Conservation (phyloP, 1,284 basidiomycete species). For the Sporisorium exsertum region DNA sequence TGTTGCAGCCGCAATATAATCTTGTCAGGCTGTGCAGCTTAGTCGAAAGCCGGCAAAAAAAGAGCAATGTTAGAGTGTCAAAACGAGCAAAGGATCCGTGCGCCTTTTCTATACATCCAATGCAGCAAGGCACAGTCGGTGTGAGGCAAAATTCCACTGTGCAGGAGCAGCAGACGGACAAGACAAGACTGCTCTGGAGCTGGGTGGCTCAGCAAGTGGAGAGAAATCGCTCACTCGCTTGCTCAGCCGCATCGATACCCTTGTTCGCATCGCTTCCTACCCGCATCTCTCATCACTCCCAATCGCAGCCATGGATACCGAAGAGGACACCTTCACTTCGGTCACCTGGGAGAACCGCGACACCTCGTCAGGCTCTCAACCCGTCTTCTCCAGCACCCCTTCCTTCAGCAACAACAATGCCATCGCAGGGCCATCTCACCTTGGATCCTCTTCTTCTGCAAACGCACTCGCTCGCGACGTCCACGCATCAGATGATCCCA, state of each 20-base stretch:
- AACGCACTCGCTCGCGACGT: constrained; percentile 24
- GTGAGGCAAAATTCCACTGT: neutral
- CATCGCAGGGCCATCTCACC: constrained; percentile 27
- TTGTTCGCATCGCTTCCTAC: neutral
- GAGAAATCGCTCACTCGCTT: neutral
- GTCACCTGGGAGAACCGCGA: constrained; percentile 61
- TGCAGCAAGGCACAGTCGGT: neutral
- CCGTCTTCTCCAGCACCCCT: constrained; percentile 30
- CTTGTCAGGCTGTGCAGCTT: constrained; percentile 21
- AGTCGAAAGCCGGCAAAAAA: constrained; percentile 3
- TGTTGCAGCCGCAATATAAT: neutral
- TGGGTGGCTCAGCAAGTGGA: constrained; percentile 16
- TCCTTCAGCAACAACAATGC: constrained; percentile 25
- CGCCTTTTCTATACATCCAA: constrained; percentile 7
- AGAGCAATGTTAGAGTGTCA: constrained; percentile 10
- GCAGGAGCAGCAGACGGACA: neutral
- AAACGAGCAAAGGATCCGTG: constrained; percentile 14
- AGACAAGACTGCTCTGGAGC: neutral
- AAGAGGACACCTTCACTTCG: constrained; percentile 63
- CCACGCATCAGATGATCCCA: constrained; percentile 23
- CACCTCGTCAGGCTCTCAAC: constrained; percentile 33
- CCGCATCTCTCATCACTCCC: neutral
- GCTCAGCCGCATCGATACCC: neutral
- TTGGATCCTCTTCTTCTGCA: constrained; percentile 16
- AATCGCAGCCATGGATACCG: constrained; percentile 36